Conservation (phyloP, 1,284 basidiomycete genomes). For the Taiwanofungus camphoratus region DNA sequence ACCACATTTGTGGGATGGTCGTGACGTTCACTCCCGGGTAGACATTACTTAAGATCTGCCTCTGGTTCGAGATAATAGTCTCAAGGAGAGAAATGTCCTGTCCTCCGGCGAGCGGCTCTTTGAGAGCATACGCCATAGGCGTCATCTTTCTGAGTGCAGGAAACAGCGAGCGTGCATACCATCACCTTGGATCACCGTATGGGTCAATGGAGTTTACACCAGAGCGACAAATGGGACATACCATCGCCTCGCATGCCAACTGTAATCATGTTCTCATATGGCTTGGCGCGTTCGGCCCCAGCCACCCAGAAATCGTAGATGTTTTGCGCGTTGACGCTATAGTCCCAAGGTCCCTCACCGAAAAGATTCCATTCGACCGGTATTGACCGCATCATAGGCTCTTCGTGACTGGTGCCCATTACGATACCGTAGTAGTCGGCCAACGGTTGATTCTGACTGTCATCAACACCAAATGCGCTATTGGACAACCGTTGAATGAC, state of each 20-base stretch:
- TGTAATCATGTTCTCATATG: conserved; percentile 57
- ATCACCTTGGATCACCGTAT: conserved; percentile 18
- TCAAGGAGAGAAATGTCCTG: conserved; percentile 49
- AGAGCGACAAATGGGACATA: conserved; percentile 23
- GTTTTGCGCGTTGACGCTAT: conserved; percentile 42
- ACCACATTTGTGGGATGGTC: conserved; percentile 60
- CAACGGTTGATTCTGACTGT: conserved; percentile 54
- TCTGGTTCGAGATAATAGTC: conserved; percentile 55
- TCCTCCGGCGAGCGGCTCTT: conserved; percentile 46
- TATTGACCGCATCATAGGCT: conserved; percentile 60
- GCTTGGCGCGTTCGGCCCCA: conserved; percentile 49
- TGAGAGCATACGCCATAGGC: neutral
- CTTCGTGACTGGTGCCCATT: conserved; percentile 66
- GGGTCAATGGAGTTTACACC: neutral
- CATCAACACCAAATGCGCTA: conserved; percentile 65
- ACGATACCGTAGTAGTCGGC: conserved; percentile 67
- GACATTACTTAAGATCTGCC: conserved; percentile 51
- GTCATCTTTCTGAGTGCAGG: neutral
- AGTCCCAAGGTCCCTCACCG: conserved; percentile 57
- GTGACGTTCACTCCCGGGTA: conserved; percentile 45
- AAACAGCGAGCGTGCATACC: conserved; percentile 11
- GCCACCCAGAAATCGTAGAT: conserved; percentile 57
- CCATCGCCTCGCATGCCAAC: conserved; percentile 65
- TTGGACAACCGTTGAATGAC: conserved; percentile 20
- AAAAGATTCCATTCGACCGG: conserved; percentile 56